Evolutionary conservation across 2,329 filamentous ascomycete genomes (phyloP), one percentile per base, ranked within the genome.

Genomic region (Sporothrix euskadiensis): DNA sequence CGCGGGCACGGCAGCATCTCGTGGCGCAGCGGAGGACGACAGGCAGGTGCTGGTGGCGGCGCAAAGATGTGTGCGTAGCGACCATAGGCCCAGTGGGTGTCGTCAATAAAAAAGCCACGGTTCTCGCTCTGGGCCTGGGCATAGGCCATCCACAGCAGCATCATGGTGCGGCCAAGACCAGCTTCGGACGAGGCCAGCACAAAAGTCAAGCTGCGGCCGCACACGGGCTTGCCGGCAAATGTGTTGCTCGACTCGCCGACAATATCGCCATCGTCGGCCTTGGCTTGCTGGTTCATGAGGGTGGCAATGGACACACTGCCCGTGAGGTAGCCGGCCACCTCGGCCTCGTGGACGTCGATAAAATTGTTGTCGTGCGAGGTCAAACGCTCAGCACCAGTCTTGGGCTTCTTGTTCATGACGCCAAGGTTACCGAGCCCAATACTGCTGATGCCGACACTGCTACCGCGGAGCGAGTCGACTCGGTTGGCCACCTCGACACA

Each of bases 71-170:
- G 86, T 0, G 86, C 86, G 79, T 93, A 97, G 70, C 86, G 85
- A 10, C 94, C 94, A 78, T 96, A 96, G 1, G 91, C 90, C 91
- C 94, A 97, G 76, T 91, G 87, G 7, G 91, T 89, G 81, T 97
- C 94, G 78, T 97, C 93, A 75, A 97, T 85, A 82, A 97, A 97
- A 81, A 97, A 97, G 0, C 89, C 85, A 32, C 93, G 86, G 16
- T 88, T 88, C 79, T 97, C 92, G 74, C 90, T 87, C 79, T 91
- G 85, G 1, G 94, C 93, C 71, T 97, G 83, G 3, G 92, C 92
- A 79, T 96, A 97, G 35, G 93, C 91, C 78, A 91, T 91, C 93
- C 94, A 97, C 73, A 97, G 80, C 78, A 90, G 87, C 87, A 97
- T 90, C 74, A 97, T 81, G 1, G 91, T 89, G 76, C 89, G 90